Base-by-base conservation (phyloP, 805 yeast species). In the Kluyveromyces wickerhamii region DNA sequence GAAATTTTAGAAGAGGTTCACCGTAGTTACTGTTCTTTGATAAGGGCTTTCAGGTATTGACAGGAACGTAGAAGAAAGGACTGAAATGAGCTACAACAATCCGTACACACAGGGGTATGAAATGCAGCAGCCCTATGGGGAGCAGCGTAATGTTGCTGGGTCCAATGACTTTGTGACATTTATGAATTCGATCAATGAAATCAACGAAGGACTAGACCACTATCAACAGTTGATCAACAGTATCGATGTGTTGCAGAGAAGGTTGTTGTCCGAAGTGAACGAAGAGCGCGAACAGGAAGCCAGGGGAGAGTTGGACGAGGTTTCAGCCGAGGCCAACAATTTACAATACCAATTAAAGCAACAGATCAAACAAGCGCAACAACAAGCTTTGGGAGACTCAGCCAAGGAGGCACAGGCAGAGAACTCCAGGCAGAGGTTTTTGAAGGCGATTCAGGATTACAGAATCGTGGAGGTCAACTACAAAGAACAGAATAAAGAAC, bases 381-480 rank as follows among this genome's bases (percentile, higher is more conserved):
- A 77, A 42, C 68, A 69, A 34, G 80, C 84, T 25, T 72, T 72
- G 30, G 70, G 68, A 34, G 95, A 87, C 64, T 65, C 74, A 29
- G 83, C 92, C 51, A 86, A 85, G 61, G 76, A 77, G 53, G 84
- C 83, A 41, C 97, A 92, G 66, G 94, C 94, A 28, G 95, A 88
- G 58, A 81, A 81, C 53, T 72, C 81, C 37, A 82, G 94, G 67
- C 78, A 77, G 52, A 77, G 81, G 55, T 92, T 92, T 58, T 74
- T 88, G 71, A 75, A 77, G 44, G 72, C 81, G 39, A 89, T 92
- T 54, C 92, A 86, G 60, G 86, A 77, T 55, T 86, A 84, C 65
- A 77, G 94, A 60, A 71, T 77, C 51, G 74, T 84, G 44, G 97
- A 92, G 62, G 86, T 85, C 42, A 75, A 80, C 51, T 87, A 84